Percentiles rank a stretch among this genome's conserved stretches.
These are phyloP conservation scores for Malania oleifera DNA, from an alignment of 164 flowering plant species.

Conservation along the genomic window DNA sequence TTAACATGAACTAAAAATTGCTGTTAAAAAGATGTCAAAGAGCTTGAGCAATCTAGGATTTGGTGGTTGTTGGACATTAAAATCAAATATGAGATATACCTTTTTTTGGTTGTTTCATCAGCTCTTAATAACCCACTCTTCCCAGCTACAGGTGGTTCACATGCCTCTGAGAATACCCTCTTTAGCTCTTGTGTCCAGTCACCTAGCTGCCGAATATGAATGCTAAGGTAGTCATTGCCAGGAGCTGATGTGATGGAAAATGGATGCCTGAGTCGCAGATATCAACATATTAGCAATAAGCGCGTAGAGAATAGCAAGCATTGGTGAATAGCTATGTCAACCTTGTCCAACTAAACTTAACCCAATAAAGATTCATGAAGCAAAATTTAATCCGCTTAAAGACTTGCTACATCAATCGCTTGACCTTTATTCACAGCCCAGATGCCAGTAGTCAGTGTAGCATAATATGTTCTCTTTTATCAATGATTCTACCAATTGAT, in stretches of 20 bases:
- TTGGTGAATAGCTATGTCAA: neutral
- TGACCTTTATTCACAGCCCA: no score
- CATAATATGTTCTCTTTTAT: no score
- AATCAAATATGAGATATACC: conserved; percentile 23
- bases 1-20: neutral
- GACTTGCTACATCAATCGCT: no score
- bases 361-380: no score
- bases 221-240: conserved; percentile 83
- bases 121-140: conserved; percentile 91
- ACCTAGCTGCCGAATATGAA: conserved; percentile 89
- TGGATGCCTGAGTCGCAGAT: conserved; percentile 73
- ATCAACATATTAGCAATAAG: neutral
- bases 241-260: conserved; percentile 99
- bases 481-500: no score
- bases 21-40: neutral
- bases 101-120: conserved; percentile 75
- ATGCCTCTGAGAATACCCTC: conserved; percentile 76
- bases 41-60: no score
- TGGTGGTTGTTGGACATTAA: no score
- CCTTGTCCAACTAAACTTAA: no score
- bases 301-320: neutral
- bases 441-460: no score
- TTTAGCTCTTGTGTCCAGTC: conserved; percentile 97
- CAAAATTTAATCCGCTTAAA: no score
- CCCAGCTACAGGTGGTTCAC: conserved; percentile 75